Evolutionary conservation across 768 basidiomycete genomes (phyloP).

Genomic region (Amanita muscaria): DNA sequence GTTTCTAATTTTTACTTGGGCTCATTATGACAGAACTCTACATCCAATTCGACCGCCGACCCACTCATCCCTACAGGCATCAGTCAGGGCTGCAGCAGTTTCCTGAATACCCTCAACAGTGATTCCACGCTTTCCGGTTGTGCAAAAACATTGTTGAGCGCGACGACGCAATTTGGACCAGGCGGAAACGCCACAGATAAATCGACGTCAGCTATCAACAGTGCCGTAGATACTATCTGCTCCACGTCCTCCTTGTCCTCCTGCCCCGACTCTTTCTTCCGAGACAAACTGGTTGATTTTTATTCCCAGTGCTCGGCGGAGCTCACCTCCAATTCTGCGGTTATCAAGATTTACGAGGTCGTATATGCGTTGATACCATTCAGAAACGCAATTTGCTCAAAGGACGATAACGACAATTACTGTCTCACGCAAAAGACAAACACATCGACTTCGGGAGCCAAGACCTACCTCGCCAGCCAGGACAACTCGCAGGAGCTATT

Average conservation of each 20-base stretch:
- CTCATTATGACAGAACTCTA: background rate
- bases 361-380: conserved; percentile 68
- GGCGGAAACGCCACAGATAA: conserved; percentile 33
- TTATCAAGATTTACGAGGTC: conserved; percentile 67
- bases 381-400: conserved; percentile 60
- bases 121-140: conserved; percentile 52
- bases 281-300: conserved; percentile 58
- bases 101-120: conserved; percentile 54
- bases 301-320: conserved; percentile 63
- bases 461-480: conserved; percentile 15
- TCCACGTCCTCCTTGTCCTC: conserved; percentile 28
- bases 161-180: conserved; percentile 48
- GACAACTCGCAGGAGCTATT: conserved; percentile 14
- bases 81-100: conserved; percentile 43
- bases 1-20: background rate
- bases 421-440: conserved; percentile 50
- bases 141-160: conserved; percentile 49
- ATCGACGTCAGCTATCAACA: conserved; percentile 35
- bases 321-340: conserved; percentile 45
- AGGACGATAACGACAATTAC: conserved; percentile 60
- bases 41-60: conserved; percentile 25
- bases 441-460: conserved; percentile 18
- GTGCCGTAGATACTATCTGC: conserved; percentile 53
- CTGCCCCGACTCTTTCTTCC: conserved; percentile 54
- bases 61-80: conserved; percentile 65